Conservation (phyloP, 768 basidiomycete genomes). For the Boletus speciosus region DNA sequence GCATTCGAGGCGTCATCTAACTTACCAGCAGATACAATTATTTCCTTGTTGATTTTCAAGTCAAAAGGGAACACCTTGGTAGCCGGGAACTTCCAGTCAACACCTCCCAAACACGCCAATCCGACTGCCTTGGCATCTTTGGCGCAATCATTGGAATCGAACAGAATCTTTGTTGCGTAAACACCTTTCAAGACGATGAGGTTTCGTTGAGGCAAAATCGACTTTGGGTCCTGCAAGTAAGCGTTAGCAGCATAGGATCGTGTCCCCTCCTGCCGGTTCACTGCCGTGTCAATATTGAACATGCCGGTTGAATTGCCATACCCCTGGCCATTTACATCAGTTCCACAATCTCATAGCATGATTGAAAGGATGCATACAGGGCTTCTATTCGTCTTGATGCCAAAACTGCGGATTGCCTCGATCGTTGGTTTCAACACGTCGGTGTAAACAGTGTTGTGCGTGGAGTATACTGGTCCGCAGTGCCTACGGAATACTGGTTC, state of each 20-base stretch:
- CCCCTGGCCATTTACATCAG: conserved; percentile 6
- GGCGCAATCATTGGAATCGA: not conserved
- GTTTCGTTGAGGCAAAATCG: conserved; percentile 6
- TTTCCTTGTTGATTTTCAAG: conserved; percentile 5
- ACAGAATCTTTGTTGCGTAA: conserved; percentile 13
- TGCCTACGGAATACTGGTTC: conserved; percentile 12
- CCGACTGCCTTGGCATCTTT: conserved; percentile 3
- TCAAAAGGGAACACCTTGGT: not conserved
- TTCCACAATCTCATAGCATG: not conserved
- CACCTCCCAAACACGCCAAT: conserved; percentile 8
- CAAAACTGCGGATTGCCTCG: conserved; percentile 1
- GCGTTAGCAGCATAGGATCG: conserved; percentile 20
- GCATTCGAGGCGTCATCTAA: not conserved
- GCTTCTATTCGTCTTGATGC: conserved; percentile 15
- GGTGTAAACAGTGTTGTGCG: conserved; percentile 14
- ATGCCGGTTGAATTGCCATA: conserved; percentile 14
- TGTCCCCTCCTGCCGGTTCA: conserved; percentile 11
- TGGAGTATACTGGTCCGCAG: conserved; percentile 11
- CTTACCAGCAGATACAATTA: conserved; percentile 5
- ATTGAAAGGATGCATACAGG: conserved; percentile 5
- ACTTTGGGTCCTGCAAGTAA: conserved; percentile 12
- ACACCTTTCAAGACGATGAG: conserved; percentile 3
- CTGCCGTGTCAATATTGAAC: conserved; percentile 19
- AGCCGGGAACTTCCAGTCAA: conserved; percentile 7
- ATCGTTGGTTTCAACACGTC: conserved; percentile 13